Percentiles rank a stretch among this genome's conserved stretches.
phyloP scores from a whole-genome alignment of 1,284 basidiomycete genomes.

The Apiotrichum sp. region DNA sequence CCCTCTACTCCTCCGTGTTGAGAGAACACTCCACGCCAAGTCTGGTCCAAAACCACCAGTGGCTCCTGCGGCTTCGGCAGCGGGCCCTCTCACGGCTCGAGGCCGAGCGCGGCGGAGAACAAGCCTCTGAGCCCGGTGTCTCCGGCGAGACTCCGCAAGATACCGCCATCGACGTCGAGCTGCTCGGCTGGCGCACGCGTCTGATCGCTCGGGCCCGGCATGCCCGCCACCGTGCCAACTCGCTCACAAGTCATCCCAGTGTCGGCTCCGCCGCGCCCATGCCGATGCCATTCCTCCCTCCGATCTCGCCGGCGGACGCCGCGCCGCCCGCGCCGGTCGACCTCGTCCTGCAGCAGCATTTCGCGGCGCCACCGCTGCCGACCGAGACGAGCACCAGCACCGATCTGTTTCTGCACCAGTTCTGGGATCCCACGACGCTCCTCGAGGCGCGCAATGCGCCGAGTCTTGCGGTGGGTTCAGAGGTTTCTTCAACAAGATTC shows the following conservation, averaged over 20 bases:
- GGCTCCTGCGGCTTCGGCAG: conserved; percentile 16
- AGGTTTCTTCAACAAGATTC: too few species aligned
- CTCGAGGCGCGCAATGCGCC: conserved; percentile 9
- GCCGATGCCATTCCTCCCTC: not conserved
- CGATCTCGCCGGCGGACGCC: not conserved
- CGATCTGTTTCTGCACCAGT: conserved; percentile 34
- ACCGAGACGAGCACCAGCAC: not conserved
- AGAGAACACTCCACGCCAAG: conserved; percentile 11
- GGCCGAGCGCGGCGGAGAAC: conserved; percentile 1
- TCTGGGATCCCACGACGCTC: conserved; percentile 29
- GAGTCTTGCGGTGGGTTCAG: not conserved
- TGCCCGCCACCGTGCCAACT: conserved; percentile 1
- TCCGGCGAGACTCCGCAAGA: not conserved
- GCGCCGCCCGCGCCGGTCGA: conserved; percentile 7
- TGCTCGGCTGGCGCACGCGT: conserved; percentile 33
- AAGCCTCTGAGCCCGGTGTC: not conserved
- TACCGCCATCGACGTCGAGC: conserved; percentile 10
- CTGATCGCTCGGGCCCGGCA: conserved; percentile 22
- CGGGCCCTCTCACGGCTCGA: conserved; percentile 15
- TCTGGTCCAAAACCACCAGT: conserved; percentile 25
- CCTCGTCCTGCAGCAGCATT: conserved; percentile 16
- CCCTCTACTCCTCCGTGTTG: conserved; percentile 20
- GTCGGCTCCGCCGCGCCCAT: not conserved
- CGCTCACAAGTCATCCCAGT: not conserved
- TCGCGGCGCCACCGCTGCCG: not conserved